Evolutionary conservation across 2,329 filamentous ascomycete genomes (phyloP).

Genomic region (Penicillium sumatraense): DNA sequence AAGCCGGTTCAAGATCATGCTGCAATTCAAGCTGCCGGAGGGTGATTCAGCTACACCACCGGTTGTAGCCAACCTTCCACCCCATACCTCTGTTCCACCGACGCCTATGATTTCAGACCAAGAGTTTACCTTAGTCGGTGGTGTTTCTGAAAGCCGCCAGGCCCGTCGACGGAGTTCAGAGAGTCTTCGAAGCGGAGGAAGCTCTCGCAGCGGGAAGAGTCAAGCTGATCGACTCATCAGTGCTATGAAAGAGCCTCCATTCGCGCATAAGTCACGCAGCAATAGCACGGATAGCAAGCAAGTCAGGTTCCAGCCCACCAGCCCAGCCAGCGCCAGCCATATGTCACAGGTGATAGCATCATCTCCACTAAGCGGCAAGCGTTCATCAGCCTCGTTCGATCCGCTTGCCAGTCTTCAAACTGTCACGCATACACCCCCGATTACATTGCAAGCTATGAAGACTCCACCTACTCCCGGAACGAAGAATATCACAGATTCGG

Average conservation of each 20-base stretch:
- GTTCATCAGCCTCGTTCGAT: conserved; percentile 7
- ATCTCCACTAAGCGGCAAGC: conserved; percentile 7
- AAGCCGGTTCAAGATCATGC: conserved; percentile 78
- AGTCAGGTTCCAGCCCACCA: conserved; percentile 1
- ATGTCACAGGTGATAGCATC: conserved; percentile 1
- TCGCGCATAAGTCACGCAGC: conserved; percentile 17
- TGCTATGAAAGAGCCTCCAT: conserved; percentile 45
- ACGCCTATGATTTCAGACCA: conserved; percentile 34
- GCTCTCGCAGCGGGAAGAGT: conserved; percentile 40
- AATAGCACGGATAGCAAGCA: conserved; percentile 14
- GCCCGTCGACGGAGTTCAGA: conserved; percentile 28
- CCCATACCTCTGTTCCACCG: conserved; percentile 28
- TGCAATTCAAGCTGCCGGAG: conserved; percentile 71
- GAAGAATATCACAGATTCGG: conserved; percentile 38
- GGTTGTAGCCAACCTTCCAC: not conserved
- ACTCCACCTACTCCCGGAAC: conserved; percentile 32
- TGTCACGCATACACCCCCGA: conserved; percentile 19
- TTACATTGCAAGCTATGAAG: conserved; percentile 20
- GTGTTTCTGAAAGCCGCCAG: conserved; percentile 19
- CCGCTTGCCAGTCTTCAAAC: conserved; percentile 16
- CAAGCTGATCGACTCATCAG: conserved; percentile 49
- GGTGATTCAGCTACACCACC: conserved; percentile 6
- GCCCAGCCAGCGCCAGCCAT: conserved; percentile 11
- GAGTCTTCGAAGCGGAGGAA: conserved; percentile 37
- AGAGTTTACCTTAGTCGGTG: conserved; percentile 46